Base-by-base conservation (phyloP, 116 monocot species). In the Dioscorea cayenensis region DNA sequence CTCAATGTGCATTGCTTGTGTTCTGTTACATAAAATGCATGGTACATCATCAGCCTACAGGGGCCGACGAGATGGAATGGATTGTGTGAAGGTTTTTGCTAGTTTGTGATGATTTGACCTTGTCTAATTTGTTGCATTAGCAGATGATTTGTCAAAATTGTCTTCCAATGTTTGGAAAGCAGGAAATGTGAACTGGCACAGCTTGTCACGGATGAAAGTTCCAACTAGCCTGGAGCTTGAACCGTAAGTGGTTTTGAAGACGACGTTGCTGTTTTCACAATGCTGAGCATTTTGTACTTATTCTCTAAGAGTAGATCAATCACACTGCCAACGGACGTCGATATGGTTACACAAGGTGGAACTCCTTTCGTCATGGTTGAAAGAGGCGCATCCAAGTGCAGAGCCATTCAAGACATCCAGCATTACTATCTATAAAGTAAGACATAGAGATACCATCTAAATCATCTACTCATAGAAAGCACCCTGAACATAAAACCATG, bases 301-400 rank as follows among this genome's bases (percentile, higher is more conserved):
- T 89, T 89, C 50, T 86, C 78, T 13, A 89, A 78, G 25, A 92
- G 70, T 14, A 92, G 74, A 49, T 92, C 89, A 58, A 92, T 86
- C 60, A 83, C 92, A 1, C 80, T 78, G 12, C 84, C 84, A 19
- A 84, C 55, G 4, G 89, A 84, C 20, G 86, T 89, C 17, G 84
- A 83, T 10, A 75, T 67, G 16, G 82, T 82, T 6, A 89, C 82
- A 49, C 82, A 92, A 9, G 82, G 86, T 0, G 89, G 92, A 14
- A 89, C 79, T 4, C 78, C 84, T 36, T 72, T 82, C 58, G 75
- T 83, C 77, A 89, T 66, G 0, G 69, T 73, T 4, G 70, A 89
- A 66, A 86, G 76, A 49, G 89, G 86, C 38, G 78, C 89, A 77
- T 86, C 79, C 72, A 92, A 32, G 86, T 92, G 89, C 13, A 25